Evolutionary conservation across 495 filamentous ascomycete species (phyloP), one percentile per base, ranked within the genome.

Genomic region (Xylaria telfairii): DNA sequence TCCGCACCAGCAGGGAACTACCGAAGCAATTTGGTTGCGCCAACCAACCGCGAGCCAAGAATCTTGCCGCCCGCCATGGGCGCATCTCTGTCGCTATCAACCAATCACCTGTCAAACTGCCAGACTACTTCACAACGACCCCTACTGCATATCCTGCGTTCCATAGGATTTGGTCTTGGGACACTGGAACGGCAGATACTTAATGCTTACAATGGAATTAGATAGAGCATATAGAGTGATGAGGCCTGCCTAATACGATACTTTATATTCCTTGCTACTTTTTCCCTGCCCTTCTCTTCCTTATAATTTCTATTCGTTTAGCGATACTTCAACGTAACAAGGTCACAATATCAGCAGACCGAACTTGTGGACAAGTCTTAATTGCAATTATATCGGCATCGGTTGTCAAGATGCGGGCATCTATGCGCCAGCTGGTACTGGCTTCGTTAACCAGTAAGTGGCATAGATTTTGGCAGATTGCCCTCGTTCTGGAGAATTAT

Each of bases 361-460:
- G 0, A n/a, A n/a, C 8, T 57, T 57, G 19, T n/a, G 3, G 1
- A 0, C 7, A n/a, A 59, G 34, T 37, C 12, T 19, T 3, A 3
- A 21, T 24, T 19, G 15, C 12, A 12, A 37, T 10, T 59, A 21
- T 59, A 54, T 37, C 13, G 30, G 21, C 41, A 41, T 26, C 19
- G 7, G 4, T 5, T 49, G 21, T 51, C 62, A 67, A 39, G 44
- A 76, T 76, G 75, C 72, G 7, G 68, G 9, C 61, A n/a, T 73
- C 19, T 60, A 75, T 75, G 28, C 51, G 73, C 62, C 68, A 61
- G 73, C 73, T 77, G 51, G 69, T 67, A 54, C 63, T 77, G 63
- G 73, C 69, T 67, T 57, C 67, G 34, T 70, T 51, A 19, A 30
- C 64, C 24, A 56, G 73, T 75, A 71, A 37, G 57, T 21, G 12